Base-by-base conservation (phyloP, 306 rosid species). In the Prunus armeniaca region DNA sequence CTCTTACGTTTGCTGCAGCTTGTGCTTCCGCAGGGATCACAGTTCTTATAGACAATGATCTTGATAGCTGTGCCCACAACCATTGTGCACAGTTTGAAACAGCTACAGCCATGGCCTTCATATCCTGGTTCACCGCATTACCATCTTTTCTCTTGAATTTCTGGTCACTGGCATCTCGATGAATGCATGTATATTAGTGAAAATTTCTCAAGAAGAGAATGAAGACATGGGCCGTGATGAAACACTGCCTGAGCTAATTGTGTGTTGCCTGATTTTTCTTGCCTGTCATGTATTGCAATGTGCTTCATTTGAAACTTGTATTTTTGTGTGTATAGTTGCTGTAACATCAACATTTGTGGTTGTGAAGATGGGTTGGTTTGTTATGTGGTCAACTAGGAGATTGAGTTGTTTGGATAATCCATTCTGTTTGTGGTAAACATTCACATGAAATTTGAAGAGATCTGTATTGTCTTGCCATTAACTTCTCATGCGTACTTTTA, bases 21-120 rank as follows among this genome's bases (percentile, higher is more conserved):
- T 91, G 98, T 87, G 96, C 98, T 78, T 91, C 94, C 65, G 96
- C 96, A 3, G 98, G 98, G 41, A 91, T 94, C 84, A 91, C 98
- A 17, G 97, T 94, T 74, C 91, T 94, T 13, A 94, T 91, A 30
- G 97, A 94, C 57, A 94, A 91, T 71, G 96, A 94, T 81, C 87
- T 91, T 45, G 87, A 61, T 72, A 77, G 81, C 72, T 94, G 98
- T 79, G 67, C 80, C 38, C 60, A 71, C 50, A 90, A 89, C 68
- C 90, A 91, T 67, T 94, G 97, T 81, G 87, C 82, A 20, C 93
- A 91, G 78, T 89, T 94, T 47, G 91, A 91, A 88, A 85, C 89
- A 1, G 95, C 98, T 66, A 91, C 97, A 49, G 96, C 91, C 80
- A 87, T 94, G 96, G 96, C 96, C 62, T 94, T 91, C 76, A 80